phyloP scores from a whole-genome alignment of 177 flowering plant species.

The Vitis hybrid region DNA sequence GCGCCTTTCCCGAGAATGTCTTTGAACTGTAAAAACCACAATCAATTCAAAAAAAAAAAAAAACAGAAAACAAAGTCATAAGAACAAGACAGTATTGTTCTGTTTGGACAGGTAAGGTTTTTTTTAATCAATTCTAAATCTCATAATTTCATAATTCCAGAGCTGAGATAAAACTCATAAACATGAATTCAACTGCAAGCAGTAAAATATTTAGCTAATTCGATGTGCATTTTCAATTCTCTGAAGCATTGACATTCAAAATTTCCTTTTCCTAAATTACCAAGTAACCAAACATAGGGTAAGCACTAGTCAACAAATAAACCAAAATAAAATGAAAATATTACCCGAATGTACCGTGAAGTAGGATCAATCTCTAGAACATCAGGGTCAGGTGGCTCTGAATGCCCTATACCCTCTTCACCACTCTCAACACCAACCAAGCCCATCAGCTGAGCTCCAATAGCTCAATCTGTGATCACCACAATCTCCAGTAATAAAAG shows the following conservation, averaged over 20 bases:
- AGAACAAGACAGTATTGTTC: neutral
- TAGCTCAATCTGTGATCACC: neutral
- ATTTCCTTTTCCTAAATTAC: neutral
- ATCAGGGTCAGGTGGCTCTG: slow-evolving; percentile 44
- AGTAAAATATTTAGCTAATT: neutral
- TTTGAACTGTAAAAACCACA: slow-evolving; percentile 29
- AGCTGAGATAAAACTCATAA: neutral
- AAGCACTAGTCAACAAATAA: neutral
- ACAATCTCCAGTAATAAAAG: neutral
- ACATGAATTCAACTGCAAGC: neutral
- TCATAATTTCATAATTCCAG: neutral
- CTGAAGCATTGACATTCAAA: neutral
- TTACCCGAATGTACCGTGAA: slow-evolving; percentile 43
- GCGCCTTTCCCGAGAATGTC: slow-evolving; percentile 48
- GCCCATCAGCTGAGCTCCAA: slow-evolving; percentile 17
- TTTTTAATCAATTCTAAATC: neutral
- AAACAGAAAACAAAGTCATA: neutral
- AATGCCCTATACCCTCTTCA: slow-evolving; percentile 24
- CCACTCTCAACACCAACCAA: slow-evolving; percentile 15
- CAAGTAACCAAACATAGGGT: neutral
- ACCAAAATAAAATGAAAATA: neutral
- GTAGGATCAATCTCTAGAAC: slow-evolving; percentile 41
- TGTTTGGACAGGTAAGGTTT: neutral
- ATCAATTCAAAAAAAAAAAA: neutral
- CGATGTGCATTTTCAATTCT: neutral